Base-by-base conservation (phyloP, 2,329 filamentous ascomycete species). In the Macrophomina pseudophaseolina region DNA sequence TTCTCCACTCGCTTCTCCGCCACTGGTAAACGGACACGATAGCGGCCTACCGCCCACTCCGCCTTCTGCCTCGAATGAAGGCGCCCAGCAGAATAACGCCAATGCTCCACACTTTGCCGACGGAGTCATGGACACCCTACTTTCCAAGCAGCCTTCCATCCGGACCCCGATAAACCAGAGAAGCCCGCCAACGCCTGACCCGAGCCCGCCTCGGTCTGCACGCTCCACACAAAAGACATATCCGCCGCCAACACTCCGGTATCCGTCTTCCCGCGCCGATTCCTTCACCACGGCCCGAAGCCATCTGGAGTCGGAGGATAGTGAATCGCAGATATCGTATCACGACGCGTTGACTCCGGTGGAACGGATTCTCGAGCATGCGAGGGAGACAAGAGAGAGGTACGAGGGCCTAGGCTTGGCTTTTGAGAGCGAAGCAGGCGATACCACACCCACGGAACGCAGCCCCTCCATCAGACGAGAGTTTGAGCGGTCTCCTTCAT, bases 221-320 rank as follows among this genome's bases (percentile, higher is more conserved):
- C 53, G 40, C 14, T 48, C 64, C 38, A 44, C 5, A 5, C 63
- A 60, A 16, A 62, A 48, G 32, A 70, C 68, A 49, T 65, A 59
- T 32, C 66, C 70, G 6, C 69, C 70, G 48, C 67, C 76, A 2
- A 68, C 69, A 5, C 71, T 74, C 40, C 68, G 73, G 33, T 77
- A 78, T 67, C 76, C 81, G 7, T 83, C 82, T 5, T 81, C 78
- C 28, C 68, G 76, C 35, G 80, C 80, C 38, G 81, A 83, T 32
- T 83, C 81, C 0, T 83, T 82, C 70, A 78, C 74, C 52, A 84
- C 82, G 1, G 82, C 82, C 11, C 74, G 75, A 66, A 81, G 83
- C 70, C 78, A 80, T 16, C 74, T 73, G 9, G 69, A 73, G 5
- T 77, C 78, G 0, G 76, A 79, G 44, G 69, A 72, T 49, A 75